Percentiles rank a stretch among this genome's conserved stretches.
phyloP scores from a whole-genome alignment of 2,329 filamentous ascomycete species.

The Coleophoma crateriformis region DNA sequence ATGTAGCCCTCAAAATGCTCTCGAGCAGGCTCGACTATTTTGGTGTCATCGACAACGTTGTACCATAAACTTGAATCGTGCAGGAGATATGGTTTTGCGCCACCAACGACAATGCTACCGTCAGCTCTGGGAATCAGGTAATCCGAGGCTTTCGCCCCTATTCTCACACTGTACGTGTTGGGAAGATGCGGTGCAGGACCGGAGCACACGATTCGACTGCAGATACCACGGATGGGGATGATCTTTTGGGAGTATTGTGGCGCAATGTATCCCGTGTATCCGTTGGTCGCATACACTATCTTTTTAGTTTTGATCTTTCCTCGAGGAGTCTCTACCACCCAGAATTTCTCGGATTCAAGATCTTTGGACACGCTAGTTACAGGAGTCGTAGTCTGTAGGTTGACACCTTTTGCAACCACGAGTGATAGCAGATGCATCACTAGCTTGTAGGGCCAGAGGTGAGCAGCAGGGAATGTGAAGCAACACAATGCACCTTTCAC shows the following conservation, averaged over 20 bases:
- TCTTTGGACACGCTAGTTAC: slow-evolving; percentile 22
- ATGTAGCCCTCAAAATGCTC: slow-evolving; percentile 43
- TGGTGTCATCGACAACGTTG: slow-evolving; percentile 37
- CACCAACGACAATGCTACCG: slow-evolving; percentile 29
- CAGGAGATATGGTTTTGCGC: slow-evolving; percentile 21
- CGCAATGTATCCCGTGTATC: slow-evolving; percentile 55
- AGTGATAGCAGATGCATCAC: slow-evolving; percentile 45
- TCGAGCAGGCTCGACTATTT: slow-evolving; percentile 33
- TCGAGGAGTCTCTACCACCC: slow-evolving; percentile 45
- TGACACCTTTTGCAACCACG: slow-evolving; percentile 36
- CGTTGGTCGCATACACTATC: slow-evolving; percentile 62
- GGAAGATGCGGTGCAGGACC: slow-evolving; percentile 26
- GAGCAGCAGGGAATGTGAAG: slow-evolving; percentile 13
- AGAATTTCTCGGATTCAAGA: slow-evolving; percentile 24
- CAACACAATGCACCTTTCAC: slow-evolving; percentile 16
- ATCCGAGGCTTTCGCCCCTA: slow-evolving; percentile 48
- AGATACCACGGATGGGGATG: not conserved
- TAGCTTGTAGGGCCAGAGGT: slow-evolving; percentile 54
- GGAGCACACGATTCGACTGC: not conserved
- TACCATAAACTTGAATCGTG: slow-evolving; percentile 34
- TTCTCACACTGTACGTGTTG: slow-evolving; percentile 37
- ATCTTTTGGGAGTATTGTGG: slow-evolving; percentile 24
- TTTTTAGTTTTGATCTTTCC: slow-evolving; percentile 46
- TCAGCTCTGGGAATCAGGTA: slow-evolving; percentile 23
- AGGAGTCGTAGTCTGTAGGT: slow-evolving; percentile 46